Base-by-base conservation (phyloP, 257 asterid genomes). In the Rhazya stricta region DNA sequence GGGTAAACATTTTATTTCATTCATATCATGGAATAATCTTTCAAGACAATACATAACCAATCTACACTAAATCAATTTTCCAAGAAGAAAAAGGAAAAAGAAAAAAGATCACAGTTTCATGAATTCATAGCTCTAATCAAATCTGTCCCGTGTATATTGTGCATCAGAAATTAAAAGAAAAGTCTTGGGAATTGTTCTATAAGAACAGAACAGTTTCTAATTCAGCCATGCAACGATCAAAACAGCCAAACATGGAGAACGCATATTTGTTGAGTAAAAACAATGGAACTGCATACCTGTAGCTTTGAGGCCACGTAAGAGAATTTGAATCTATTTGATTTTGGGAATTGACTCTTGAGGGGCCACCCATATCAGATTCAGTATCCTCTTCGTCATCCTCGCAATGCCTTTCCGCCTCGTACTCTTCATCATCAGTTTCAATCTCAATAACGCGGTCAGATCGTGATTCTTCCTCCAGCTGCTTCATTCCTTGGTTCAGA, bases 401-500 rank as follows among this genome's bases (percentile, higher is more conserved):
- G 3, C 81, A 82, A 51, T 43, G 83, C 61, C 81, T 83, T 78
- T 86, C 91, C 0, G 96, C 97, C 83, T 84, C 91, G 15, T 91
- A 85, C 10, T 89, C 92, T 88, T 91, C 98, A 63, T 94, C 97
- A 41, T 91, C 97, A 0, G 96, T 90, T 78, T 84, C 96, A 63
- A 92, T 82, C 56, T 85, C 96, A 50, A 89, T 78, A 72, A 76
- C 75, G 21, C 96, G 88, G 81, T 94, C 95, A 61, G 80, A 76
- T 53, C 94, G 89, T 16, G 81, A 81, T 71, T 89, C 94, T 68
- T 82, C 97, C 71, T 91, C 96, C 65, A 79, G 50, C 50, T 21
- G 71, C 71, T 21, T 39, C 71, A 66, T 66, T 66, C 32, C 45
- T 30, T 62, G 68, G 42, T 63, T 63, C 27, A 36, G 15, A 34